Base-by-base conservation (phyloP, 2,329 filamentous ascomycete species). In the Ceratocystis ficicola region DNA sequence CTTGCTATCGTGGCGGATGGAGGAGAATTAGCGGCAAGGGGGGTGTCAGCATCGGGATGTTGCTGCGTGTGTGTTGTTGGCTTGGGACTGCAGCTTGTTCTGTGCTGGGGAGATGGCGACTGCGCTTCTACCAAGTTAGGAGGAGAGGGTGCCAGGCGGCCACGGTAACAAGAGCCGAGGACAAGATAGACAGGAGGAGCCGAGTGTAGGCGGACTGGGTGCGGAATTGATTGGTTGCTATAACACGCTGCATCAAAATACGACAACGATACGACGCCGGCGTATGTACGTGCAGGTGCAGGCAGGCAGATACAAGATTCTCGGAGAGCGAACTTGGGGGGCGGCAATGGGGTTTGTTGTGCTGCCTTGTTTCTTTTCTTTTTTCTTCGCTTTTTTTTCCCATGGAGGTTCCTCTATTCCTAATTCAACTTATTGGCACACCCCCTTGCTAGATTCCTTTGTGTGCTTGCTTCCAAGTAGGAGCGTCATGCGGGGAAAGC, bases 401-500 rank as follows among this genome's bases (percentile, higher is more conserved):
- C 10, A 8, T 5, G 6, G 48, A 20, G n/a, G 25, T 50, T 22
- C 3, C n/a, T 50, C n/a, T 20, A 28, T 30, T 6, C 52, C 7
- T 32, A 41, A 10, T 41, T 12, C 36, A 41, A 12, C 10, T 41
- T 41, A 12, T 15, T 57, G 52, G 52, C 17, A 57, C 52, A 15
- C 52, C 48, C 52, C 52, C 52, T 32, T 57, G 52, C 30, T 57
- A 15, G 10, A 10, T 28, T 57, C 36, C 36, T 12, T 41, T 41
- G 36, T 41, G 32, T 36, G 32, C 32, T 32, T 50, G 46, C 8
- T 50, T 50, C 25, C 50, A 28, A 22, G 52, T 22, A 57, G 12
- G 52, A 57, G n/a, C 52, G 25, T 57, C 52, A 57, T 57, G 52
- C 52, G 52, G 52, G 52, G 52, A 57, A 57, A 57, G 30, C 22